These are phyloP conservation scores for Vicia faba DNA, from an alignment of 306 rosid genomes.

Conservation along the genomic window DNA sequence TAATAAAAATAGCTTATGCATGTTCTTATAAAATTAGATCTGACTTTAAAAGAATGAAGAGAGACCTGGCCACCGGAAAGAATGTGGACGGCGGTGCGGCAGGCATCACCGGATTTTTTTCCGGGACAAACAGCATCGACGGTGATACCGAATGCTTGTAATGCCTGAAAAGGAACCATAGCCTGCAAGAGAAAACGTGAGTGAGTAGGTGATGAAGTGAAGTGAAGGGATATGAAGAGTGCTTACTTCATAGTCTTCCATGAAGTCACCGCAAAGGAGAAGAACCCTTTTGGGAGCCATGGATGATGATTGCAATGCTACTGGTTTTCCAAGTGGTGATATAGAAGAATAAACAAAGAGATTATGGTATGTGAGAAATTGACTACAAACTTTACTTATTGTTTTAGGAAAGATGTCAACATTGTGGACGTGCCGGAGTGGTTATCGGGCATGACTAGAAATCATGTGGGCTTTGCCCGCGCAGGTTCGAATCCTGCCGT, in stretches of 20 bases:
- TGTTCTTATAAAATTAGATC: too few relatives aligned
- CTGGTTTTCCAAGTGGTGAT: neutral
- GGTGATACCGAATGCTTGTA: slow-evolving; percentile 71
- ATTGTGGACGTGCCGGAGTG: slow-evolving; percentile 48
- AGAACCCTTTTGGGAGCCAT: slow-evolving; percentile 60
- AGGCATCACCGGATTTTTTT: slow-evolving; percentile 70
- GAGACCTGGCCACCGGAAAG: slow-evolving; percentile 60
- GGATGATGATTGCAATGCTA: neutral
- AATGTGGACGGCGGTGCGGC: slow-evolving; percentile 70
- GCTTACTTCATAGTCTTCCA: slow-evolving; percentile 79
- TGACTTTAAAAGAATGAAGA: neutral
- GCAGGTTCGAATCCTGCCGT: slow-evolving; percentile 51
- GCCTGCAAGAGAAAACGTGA: slow-evolving; percentile 46
- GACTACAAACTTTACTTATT: neutral
- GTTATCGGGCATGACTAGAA: slow-evolving; percentile 51
- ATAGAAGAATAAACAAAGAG: neutral
- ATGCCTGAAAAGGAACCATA: slow-evolving; percentile 87
- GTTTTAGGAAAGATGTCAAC: fast-evolving
- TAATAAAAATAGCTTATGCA: neutral
- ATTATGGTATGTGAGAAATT: neutral
- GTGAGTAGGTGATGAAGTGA: slow-evolving; percentile 5
- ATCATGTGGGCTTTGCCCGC: slow-evolving; percentile 50
- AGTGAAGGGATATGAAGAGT: neutral
- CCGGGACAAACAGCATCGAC: slow-evolving; percentile 90
- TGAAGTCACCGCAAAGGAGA: slow-evolving; percentile 81